phyloP scores from a whole-genome alignment of 192 early-diverging fungal genomes.

The Coemansia sp. region DNA sequence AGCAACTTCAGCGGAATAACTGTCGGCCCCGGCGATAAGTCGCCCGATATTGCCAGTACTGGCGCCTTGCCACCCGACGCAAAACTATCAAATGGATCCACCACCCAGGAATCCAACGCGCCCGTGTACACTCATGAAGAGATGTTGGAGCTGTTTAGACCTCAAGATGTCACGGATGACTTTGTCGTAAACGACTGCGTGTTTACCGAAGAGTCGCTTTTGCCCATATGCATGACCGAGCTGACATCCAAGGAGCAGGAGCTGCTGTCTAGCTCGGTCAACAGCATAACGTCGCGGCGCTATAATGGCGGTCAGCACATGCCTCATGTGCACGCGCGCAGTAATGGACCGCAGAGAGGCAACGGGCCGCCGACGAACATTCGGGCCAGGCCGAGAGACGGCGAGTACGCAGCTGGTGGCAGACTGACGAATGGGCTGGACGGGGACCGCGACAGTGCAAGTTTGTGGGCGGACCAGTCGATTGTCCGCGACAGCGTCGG shows the following conservation, averaged over 20 bases:
- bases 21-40: slow-evolving; percentile 10
- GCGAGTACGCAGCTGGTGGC: background rate
- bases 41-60: background rate
- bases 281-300: slow-evolving; percentile 57
- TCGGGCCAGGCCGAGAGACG: slow-evolving; percentile 9
- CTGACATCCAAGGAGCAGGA: slow-evolving; percentile 65
- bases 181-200: slow-evolving; percentile 70
- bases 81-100: slow-evolving; percentile 18
- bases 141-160: slow-evolving; percentile 71
- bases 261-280: slow-evolving; percentile 49
- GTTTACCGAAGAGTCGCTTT: slow-evolving; percentile 59
- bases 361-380: slow-evolving; percentile 6
- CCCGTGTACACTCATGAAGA: slow-evolving; percentile 73
- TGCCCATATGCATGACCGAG: slow-evolving; percentile 60
- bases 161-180: slow-evolving; percentile 58
- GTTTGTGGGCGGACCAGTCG: slow-evolving; percentile 56
- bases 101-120: slow-evolving; percentile 36
- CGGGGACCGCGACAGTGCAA: slow-evolving; percentile 40
- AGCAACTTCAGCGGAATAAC: slow-evolving; percentile 7
- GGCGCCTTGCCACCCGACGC: background rate
- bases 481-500: slow-evolving; percentile 61
- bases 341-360: slow-evolving; percentile 5
- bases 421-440: slow-evolving; percentile 3
- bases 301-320: slow-evolving; percentile 29
- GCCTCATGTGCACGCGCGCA: slow-evolving; percentile 4